phyloP scores from a whole-genome alignment of 805 yeast species.

The Maudiozyma serrabonitensis region DNA sequence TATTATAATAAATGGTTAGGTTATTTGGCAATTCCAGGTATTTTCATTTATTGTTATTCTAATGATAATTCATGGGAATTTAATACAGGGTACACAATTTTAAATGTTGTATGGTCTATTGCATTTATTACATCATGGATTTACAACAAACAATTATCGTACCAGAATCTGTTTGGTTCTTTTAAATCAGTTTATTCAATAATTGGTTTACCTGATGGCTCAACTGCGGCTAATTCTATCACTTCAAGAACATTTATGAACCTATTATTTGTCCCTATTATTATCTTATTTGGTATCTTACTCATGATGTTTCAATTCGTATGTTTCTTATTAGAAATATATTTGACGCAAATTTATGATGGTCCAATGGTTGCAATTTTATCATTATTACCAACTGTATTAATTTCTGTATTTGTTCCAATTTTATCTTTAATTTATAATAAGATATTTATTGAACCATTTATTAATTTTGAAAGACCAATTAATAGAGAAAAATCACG shows the following conservation, averaged over 20 bases:
- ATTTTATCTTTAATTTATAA: slow-evolving; percentile 57
- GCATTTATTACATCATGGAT: slow-evolving; percentile 55
- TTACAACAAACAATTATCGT: slow-evolving; percentile 25
- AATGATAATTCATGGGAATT: slow-evolving; percentile 22
- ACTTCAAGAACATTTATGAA: slow-evolving; percentile 41
- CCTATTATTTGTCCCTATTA: slow-evolving; percentile 59
- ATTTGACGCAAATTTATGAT: slow-evolving; percentile 72
- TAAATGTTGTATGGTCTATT: slow-evolving; percentile 54
- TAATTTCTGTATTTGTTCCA: slow-evolving; percentile 61
- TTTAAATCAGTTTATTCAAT: background rate
- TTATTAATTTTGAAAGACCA: slow-evolving; percentile 57
- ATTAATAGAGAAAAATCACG: slow-evolving; percentile 37
- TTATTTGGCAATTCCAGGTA: slow-evolving; percentile 49
- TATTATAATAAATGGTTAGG: slow-evolving; percentile 50
- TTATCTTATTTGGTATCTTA: slow-evolving; percentile 43
- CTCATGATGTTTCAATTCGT: slow-evolving; percentile 53
- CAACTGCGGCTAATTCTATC: background rate
- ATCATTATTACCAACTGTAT: slow-evolving; percentile 63
- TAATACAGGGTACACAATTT: slow-evolving; percentile 47
- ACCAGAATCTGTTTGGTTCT: slow-evolving; percentile 23
- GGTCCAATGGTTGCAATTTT: slow-evolving; percentile 64
- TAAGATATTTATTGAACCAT: slow-evolving; percentile 36
- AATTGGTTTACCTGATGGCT: slow-evolving; percentile 20
- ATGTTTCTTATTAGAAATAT: slow-evolving; percentile 74
- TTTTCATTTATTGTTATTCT: slow-evolving; percentile 27